Evolutionary conservation across 371 early-diverging fungal species (phyloP).

Genomic region (Actinomucor elegans): DNA sequence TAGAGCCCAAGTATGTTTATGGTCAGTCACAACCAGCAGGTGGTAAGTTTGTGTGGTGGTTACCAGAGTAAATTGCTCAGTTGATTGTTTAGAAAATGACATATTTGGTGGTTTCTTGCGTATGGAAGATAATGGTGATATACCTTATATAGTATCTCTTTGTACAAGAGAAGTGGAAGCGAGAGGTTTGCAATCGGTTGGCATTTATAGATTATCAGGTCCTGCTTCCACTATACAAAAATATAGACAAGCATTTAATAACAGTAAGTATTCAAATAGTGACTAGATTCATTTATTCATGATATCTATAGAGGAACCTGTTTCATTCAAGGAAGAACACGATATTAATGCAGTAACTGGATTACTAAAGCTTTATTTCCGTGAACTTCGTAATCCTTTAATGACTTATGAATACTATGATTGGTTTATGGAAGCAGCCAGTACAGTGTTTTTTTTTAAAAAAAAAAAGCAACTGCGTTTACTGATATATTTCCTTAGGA

Average conservation of each 20-base stretch:
- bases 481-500: slow-evolving; percentile 35
- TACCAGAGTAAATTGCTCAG: too few relatives aligned
- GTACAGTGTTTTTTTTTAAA: slow-evolving; percentile 38
- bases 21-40: slow-evolving; percentile 6
- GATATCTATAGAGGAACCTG: slow-evolving; percentile 22
- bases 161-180: slow-evolving; percentile 72
- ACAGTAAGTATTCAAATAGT: slow-evolving; percentile 31
- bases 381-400: slow-evolving; percentile 78
- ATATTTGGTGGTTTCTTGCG: slow-evolving; percentile 70
- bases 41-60: not conserved
- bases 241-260: slow-evolving; percentile 59
- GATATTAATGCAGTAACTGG: slow-evolving; percentile 83
- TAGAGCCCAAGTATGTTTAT: slow-evolving; percentile 7
- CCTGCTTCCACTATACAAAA: slow-evolving; percentile 73
- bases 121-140: slow-evolving; percentile 40
- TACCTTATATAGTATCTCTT: slow-evolving; percentile 64
- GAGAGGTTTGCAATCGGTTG: slow-evolving; percentile 62
- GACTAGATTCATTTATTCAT: not conserved
- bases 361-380: slow-evolving; percentile 77
- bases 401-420: slow-evolving; percentile 80
- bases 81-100: slow-evolving; percentile 28
- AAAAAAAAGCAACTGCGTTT: not conserved
- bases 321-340: slow-evolving; percentile 51
- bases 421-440: slow-evolving; percentile 72
- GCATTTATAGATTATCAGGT: slow-evolving; percentile 84